Base-by-base conservation (phyloP, 2,329 filamentous ascomycete species). In the Cytospora piceae region DNA sequence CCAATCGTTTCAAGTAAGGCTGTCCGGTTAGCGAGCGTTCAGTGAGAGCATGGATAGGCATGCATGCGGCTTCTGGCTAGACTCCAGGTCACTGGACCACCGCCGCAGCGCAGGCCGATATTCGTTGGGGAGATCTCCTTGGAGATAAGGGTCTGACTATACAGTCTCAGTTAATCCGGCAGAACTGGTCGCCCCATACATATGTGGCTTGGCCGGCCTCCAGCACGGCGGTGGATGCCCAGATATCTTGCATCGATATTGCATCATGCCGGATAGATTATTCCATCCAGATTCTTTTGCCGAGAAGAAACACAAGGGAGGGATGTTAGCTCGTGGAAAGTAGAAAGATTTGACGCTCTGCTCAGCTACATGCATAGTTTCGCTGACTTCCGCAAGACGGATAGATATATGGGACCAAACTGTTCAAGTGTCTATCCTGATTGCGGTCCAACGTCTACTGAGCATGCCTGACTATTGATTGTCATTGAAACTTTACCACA, bases 1-100 rank as follows among this genome's bases (percentile, higher is more conserved):
- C 65, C 65, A 67, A 67, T 67, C 65, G 61, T 15, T 58, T 22
- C 34, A 34, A 31, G 29, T 42, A 51, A 64, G 46, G 58, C 62
- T 65, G 27, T 55, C 61, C 49, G 31, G 54, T 66, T 65, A 67
- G 65, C 65, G 65, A 67, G 53, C 51, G 52, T 64, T 61, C 61
- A 64, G 58, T 51, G 53, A 27, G 32, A 24, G 24, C 56, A 56
- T 55, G 22, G 22, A 49, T 56, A 32, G 32, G 52, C 57, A n/a
- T 57, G 17, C 32, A 49, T 49, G 27, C 15, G 49, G 17, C 39
- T 51, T 9, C 17, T 53, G 52, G 11, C 37, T 34, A 58, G 46
- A 22, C 42, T 46, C 42, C 37, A 56, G 53, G 37, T 64, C 65
- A 64, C 42, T 55, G 58, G 57, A 51, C n/a, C 6, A 14, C 5